Percentiles rank a stretch among this genome's conserved stretches.
Evolutionary conservation across 257 asterid genomes (phyloP).

Genomic region (Buddleja alternifolia): DNA sequence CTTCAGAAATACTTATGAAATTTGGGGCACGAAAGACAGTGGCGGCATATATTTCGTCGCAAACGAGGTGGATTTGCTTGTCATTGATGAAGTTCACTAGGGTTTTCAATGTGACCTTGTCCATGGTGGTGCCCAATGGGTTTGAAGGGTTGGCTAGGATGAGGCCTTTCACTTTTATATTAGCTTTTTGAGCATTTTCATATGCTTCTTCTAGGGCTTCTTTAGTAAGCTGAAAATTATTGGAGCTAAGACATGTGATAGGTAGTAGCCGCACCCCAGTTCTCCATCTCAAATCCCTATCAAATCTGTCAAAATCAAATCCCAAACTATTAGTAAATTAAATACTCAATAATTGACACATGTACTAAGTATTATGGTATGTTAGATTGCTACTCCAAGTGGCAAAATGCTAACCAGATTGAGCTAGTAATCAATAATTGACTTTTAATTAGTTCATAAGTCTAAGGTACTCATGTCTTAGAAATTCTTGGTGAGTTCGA

Average conservation of each 20-base stretch:
- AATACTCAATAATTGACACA: too few species aligned
- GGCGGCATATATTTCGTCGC: constrained; percentile 78
- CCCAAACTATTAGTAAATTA: not conserved
- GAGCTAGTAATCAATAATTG: not conserved
- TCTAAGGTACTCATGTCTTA: not conserved
- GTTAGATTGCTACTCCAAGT: not conserved
- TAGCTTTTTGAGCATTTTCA: constrained; percentile 45
- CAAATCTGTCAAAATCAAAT: constrained; percentile 51
- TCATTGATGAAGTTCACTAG: constrained; percentile 52
- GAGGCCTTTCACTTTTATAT: constrained; percentile 69
- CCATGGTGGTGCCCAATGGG: constrained; percentile 74
- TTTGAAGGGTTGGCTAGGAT: constrained; percentile 78
- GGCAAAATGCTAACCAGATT: not conserved
- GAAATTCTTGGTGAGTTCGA: not conserved
- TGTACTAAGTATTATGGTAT: not conserved
- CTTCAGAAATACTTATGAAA: constrained; percentile 57
- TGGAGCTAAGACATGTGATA: constrained; percentile 54
- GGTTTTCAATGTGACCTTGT: constrained; percentile 37
- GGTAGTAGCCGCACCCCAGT: constrained; percentile 71
- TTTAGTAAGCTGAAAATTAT: constrained; percentile 59
- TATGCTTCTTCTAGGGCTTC: constrained; percentile 66
- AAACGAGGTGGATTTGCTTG: constrained; percentile 70
- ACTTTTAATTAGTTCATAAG: not conserved
- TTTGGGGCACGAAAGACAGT: constrained; percentile 48
- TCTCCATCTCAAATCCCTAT: constrained; percentile 89